Evolutionary conservation across 1,139 yeast genomes (phyloP).

Genomic region (Geotrichum phurueaensis): DNA sequence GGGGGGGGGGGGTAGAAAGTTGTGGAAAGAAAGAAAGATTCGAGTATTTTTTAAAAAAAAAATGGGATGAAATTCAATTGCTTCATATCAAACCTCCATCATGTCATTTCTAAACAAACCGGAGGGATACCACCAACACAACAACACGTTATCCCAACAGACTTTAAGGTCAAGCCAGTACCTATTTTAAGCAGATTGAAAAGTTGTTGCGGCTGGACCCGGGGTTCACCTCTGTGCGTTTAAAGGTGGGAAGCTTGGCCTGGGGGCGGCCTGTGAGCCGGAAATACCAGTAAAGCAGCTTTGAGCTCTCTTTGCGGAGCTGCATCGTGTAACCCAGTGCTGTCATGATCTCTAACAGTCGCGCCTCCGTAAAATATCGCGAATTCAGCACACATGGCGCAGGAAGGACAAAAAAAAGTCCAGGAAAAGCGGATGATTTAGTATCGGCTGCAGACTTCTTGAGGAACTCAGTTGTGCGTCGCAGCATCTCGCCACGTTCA

Average conservation of each 20-base stretch:
- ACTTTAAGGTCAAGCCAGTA: neutral
- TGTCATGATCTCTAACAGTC: slow-evolving; percentile 45
- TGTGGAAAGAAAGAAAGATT: neutral
- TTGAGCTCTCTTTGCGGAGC: slow-evolving; percentile 54
- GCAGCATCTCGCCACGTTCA: slow-evolving; percentile 72
- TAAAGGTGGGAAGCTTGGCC: slow-evolving; percentile 17
- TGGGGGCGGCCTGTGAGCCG: slow-evolving; percentile 8
- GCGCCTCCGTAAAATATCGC: slow-evolving; percentile 55
- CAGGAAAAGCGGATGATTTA: slow-evolving; percentile 24
- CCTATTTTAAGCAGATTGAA: slow-evolving; percentile 18
- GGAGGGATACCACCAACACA: neutral
- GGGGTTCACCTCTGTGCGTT: slow-evolving; percentile 26
- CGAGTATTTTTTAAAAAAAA: neutral
- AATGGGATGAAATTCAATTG: neutral
- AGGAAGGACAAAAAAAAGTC: slow-evolving; percentile 76
- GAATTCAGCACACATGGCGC: slow-evolving; percentile 81
- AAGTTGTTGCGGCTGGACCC: slow-evolving; percentile 30
- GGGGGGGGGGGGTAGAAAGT: neutral
- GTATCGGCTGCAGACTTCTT: slow-evolving; percentile 26
- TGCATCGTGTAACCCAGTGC: slow-evolving; percentile 52
- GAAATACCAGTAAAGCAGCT: slow-evolving; percentile 72
- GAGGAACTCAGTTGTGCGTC: slow-evolving; percentile 54
- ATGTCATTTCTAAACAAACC: neutral
- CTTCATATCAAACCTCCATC: neutral
- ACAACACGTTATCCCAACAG: neutral